Percentiles rank a stretch among this genome's conserved stretches.
These are phyloP conservation scores for Penicillium macrosclerotiorum DNA, from an alignment of 495 filamentous ascomycete species.

Conservation along the genomic window DNA sequence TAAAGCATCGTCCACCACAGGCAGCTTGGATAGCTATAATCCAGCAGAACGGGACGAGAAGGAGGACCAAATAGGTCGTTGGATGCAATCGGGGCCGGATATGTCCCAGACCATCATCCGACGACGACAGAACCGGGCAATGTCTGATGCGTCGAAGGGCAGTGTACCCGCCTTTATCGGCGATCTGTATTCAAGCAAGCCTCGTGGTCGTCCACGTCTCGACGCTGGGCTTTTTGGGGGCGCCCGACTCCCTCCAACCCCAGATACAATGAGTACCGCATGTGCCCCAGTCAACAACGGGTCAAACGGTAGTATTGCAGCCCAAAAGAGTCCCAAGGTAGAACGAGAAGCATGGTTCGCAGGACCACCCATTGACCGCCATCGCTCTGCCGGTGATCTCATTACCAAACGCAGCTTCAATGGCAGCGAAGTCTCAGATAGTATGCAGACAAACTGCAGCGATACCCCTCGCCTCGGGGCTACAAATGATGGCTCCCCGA, in stretches of 20 bases:
- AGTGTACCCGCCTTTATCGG: conserved; percentile 16
- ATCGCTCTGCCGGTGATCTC: conserved; percentile 37
- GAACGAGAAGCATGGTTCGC: conserved; percentile 18
- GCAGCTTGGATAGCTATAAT: conserved; percentile 19
- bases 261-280: conserved; percentile 47
- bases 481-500: conserved; percentile 24
- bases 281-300: conserved; percentile 29
- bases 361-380: conserved; percentile 25
- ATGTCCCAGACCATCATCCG: conserved; percentile 17
- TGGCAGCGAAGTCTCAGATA: conserved; percentile 27
- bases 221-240: conserved; percentile 36
- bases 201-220: conserved; percentile 25
- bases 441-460: conserved; percentile 32
- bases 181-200: conserved; percentile 21
- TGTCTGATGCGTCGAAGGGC: conserved; percentile 18
- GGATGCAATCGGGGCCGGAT: conserved; percentile 29
- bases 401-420: conserved; percentile 29
- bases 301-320: conserved; percentile 36
- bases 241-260: conserved; percentile 39
- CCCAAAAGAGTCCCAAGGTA: conserved; percentile 19
- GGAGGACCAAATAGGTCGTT: conserved; percentile 25
- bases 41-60: conserved; percentile 15
- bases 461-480: conserved; percentile 27
- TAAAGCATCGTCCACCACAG: conserved; percentile 13
- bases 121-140: conserved; percentile 15